phyloP scores from a whole-genome alignment of 805 yeast species.

The Saccharomycopsis javanensis region DNA sequence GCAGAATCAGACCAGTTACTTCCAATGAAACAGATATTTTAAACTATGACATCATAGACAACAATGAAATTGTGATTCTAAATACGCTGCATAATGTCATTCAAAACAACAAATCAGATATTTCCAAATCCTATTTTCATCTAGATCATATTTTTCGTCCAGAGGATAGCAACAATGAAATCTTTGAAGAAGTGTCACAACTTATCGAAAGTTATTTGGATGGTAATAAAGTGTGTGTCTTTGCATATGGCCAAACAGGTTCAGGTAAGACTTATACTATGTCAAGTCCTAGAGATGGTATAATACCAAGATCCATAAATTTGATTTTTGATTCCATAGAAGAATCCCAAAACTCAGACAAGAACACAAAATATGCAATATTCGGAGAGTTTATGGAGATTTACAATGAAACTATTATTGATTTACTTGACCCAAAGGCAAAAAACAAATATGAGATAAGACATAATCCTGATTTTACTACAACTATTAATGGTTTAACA shows the following conservation, averaged over 20 bases:
- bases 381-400: conserved; percentile 79
- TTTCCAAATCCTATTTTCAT: conserved; percentile 6
- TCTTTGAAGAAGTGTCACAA: conserved; percentile 81
- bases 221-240: conserved; percentile 86
- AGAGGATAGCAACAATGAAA: conserved; percentile 42
- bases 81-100: conserved; percentile 24
- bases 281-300: conserved; percentile 63
- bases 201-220: conserved; percentile 77
- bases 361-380: conserved; percentile 56
- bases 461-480: conserved; percentile 49
- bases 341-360: conserved; percentile 29
- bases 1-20: conserved; percentile 65
- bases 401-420: conserved; percentile 74
- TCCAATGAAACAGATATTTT: conserved; percentile 6
- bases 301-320: conserved; percentile 66
- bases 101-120: conserved; percentile 21
- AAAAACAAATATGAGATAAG: conserved; percentile 53
- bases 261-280: conserved; percentile 92
- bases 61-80: neutral
- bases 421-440: conserved; percentile 37
- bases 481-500: conserved; percentile 53
- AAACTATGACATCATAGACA: neutral
- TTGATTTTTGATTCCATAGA: conserved; percentile 56
- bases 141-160: conserved; percentile 74
- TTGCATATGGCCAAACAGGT: conserved; percentile 96